A percentile compares a stretch with the other conserved stretches of the same genome.
Evolutionary conservation across 1,284 basidiomycete species (phyloP).

Genomic region (Leccinum subrobustum): DNA sequence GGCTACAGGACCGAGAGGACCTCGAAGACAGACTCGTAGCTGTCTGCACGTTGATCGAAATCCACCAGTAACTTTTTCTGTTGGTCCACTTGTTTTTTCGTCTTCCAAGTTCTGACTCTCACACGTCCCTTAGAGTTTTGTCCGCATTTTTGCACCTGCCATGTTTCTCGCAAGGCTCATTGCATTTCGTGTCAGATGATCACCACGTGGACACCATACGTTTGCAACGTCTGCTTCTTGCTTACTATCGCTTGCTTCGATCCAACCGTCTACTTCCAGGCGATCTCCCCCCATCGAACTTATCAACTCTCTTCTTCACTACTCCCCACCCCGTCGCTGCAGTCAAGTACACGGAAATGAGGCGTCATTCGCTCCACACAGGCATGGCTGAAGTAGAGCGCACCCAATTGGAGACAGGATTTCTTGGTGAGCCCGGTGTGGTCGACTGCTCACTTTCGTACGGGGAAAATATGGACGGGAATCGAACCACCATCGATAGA

Average conservation of each 20-base stretch:
- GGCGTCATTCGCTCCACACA: conserved; percentile 72
- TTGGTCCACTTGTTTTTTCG: conserved; percentile 39
- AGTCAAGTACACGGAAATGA: conserved; percentile 69
- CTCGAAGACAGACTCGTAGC: conserved; percentile 57
- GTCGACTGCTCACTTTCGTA: conserved; percentile 59
- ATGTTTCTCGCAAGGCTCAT: conserved; percentile 53
- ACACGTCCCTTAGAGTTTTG: conserved; percentile 42
- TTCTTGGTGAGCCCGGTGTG: conserved; percentile 56
- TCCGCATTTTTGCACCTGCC: conserved; percentile 46
- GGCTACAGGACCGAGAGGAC: conserved; percentile 54
- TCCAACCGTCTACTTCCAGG: conserved; percentile 68
- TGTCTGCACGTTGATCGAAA: conserved; percentile 60
- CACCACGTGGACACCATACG: conserved; percentile 36
- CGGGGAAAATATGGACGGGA: conserved; percentile 46
- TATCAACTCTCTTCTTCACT: conserved; percentile 54
- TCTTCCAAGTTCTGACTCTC: neutral
- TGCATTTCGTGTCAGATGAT: conserved; percentile 43
- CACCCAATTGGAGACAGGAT: conserved; percentile 57
- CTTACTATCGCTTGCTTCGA: conserved; percentile 78
- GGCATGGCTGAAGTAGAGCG: conserved; percentile 78
- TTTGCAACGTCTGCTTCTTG: conserved; percentile 69
- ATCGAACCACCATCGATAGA: conserved; percentile 54
- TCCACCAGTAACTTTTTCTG: conserved; percentile 76
- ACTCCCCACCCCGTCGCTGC: conserved; percentile 61
- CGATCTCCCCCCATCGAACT: conserved; percentile 53